Evolutionary conservation across 1,284 basidiomycete species (phyloP), one percentile per base, ranked within the genome.

Genomic region (Sanghuangporus sanghuang): DNA sequence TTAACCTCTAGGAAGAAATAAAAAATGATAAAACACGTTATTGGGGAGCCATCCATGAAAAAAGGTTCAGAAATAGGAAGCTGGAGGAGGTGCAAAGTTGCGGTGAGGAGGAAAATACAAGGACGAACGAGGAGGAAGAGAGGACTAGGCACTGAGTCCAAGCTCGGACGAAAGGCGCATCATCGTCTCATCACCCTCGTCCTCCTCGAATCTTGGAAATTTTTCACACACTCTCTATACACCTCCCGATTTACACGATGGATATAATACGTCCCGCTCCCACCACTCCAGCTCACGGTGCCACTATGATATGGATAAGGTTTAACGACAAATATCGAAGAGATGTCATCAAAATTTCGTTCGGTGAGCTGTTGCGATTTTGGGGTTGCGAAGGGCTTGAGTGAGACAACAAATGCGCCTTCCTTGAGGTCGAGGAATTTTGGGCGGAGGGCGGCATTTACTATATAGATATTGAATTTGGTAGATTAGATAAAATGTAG

Each of bases 391-490:
- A 92, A 91, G 1, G 87, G 86, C 61, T 82, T 80, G 14, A 92
- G 74, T 7, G 89, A 91, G n/a, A 92, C 81, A 18, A 92, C 87
- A 54, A 87, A 83, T 1, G 89, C 90, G 38, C 90, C 90, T 67
- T 92, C 90, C 70, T 91, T 92, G 64, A 92, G 76, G 71, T 92
- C 89, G 53, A 92, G 73, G 70, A 92, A 91, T 69, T 88, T 89
- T 23, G 86, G 85, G 57, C 85, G 78, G 11, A 92, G 74, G 0
- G 85, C 83, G 72, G 89, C 88, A 72, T 92, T 92, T 67, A 92
- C 89, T 91, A 62, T 36, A 57, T 1, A 40, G 23, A 50, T 35
- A 40, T 67, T 21, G 66, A 55, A 21, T 35, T 53, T 9, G 32
- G 7, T n/a, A 16, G 14, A 3, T 36, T 27, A 18, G 44, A 16